A percentile compares a stretch with the other conserved stretches of the same genome.
phyloP scores from a whole-genome alignment of 2,329 filamentous ascomycete genomes.

The Didymella keratinophila region DNA sequence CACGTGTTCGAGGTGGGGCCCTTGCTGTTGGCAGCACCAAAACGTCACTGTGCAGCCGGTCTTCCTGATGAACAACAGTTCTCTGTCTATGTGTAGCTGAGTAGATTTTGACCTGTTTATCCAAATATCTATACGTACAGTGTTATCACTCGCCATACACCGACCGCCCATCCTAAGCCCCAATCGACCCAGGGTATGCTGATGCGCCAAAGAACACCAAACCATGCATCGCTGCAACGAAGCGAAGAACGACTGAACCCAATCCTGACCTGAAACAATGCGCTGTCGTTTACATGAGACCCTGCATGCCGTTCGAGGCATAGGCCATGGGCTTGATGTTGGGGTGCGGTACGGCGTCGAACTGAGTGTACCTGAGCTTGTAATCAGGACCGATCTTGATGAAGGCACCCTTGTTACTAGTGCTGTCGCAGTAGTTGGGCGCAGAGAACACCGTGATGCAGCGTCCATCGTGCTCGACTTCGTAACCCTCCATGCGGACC shows the following conservation, averaged over 20 bases:
- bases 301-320: slow-evolving; percentile 80
- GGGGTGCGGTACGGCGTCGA: slow-evolving; percentile 95
- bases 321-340: slow-evolving; percentile 95
- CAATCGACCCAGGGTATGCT: slow-evolving; percentile 36
- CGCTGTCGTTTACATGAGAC: slow-evolving; percentile 66
- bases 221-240: slow-evolving; percentile 46
- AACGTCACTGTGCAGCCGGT: slow-evolving; percentile 16
- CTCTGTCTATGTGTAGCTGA: slow-evolving; percentile 11
- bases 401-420: slow-evolving; percentile 97
- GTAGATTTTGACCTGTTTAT: slow-evolving; percentile 16
- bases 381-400: slow-evolving; percentile 95
- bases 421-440: slow-evolving; percentile 96
- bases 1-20: slow-evolving; percentile 13
- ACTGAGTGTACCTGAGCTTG: slow-evolving; percentile 90
- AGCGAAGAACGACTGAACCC: slow-evolving; percentile 25
- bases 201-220: slow-evolving; percentile 48
- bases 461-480: slow-evolving; percentile 92
- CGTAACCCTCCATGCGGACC: slow-evolving; percentile 98
- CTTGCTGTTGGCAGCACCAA: slow-evolving; percentile 6
- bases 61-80: not conserved
- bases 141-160: slow-evolving; percentile 14
- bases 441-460: slow-evolving; percentile 99
- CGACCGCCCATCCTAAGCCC: slow-evolving; percentile 16
- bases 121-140: slow-evolving; percentile 19
- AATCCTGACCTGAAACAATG: slow-evolving; percentile 6